Conservation (phyloP, 768 basidiomycete species). For the Tricholoma sp. region DNA sequence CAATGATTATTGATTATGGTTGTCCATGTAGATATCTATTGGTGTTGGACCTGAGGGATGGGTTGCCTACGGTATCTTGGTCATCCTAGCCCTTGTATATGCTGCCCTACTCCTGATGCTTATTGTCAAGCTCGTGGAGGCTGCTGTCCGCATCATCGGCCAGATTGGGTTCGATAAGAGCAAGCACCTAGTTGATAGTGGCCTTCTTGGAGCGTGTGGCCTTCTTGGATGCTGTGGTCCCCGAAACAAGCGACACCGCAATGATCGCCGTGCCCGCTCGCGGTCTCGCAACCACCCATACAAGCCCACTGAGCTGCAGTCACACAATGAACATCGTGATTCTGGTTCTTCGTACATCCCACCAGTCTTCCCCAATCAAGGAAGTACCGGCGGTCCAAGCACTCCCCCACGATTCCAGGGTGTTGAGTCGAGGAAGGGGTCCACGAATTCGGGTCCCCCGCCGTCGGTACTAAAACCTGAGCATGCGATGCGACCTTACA, state of each 20-base stretch:
- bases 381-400: conserved; percentile 14
- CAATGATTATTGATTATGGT: conserved; percentile 12
- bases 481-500: conserved; percentile 69
- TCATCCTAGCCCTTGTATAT: conserved; percentile 79
- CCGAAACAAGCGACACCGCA: conserved; percentile 31
- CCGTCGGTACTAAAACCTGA: conserved; percentile 76
- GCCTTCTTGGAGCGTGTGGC: conserved; percentile 80
- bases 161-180: conserved; percentile 82
- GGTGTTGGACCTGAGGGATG: conserved; percentile 78
- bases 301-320: conserved; percentile 13
- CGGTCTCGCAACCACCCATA: conserved; percentile 14
- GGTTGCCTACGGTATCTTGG: conserved; percentile 90
- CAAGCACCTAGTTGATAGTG: conserved; percentile 73
- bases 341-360: conserved; percentile 52
- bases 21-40: conserved; percentile 64
- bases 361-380: conserved; percentile 30
- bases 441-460: conserved; percentile 54
- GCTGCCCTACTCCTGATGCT: conserved; percentile 80
- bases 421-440: conserved; percentile 40
- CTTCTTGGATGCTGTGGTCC: conserved; percentile 64
- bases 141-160: conserved; percentile 69
- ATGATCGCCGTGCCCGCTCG: conserved; percentile 24
- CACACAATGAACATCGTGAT: conserved; percentile 20
- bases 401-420: conserved; percentile 32
- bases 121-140: conserved; percentile 80